Evolutionary conservation across 306 rosid species (phyloP).

Genomic region (Castanospermum australe): DNA sequence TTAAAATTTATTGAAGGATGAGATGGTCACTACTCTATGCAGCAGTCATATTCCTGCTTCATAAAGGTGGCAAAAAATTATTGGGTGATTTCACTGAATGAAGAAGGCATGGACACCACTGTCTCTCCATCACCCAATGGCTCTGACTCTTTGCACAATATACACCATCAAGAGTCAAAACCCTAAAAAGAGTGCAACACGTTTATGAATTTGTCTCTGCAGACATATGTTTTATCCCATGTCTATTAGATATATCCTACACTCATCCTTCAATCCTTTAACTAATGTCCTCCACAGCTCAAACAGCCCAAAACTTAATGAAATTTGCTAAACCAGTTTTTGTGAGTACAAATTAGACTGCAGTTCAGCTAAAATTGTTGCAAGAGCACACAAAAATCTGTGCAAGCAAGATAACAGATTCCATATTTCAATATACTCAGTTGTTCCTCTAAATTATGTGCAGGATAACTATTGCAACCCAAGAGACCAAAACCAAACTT

Average conservation of each 20-base stretch:
- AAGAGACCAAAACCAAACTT: constrained; percentile 18
- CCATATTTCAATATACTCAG: not conserved
- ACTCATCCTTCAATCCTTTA: not conserved
- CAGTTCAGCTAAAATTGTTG: not conserved
- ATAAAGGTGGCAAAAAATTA: not conserved
- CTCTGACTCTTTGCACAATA: not conserved
- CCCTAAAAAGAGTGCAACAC: not conserved
- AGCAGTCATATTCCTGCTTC: not conserved
- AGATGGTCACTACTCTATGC: not conserved
- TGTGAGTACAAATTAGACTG: not conserved
- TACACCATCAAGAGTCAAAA: not conserved
- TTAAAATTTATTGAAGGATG: not conserved
- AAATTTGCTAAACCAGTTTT: not conserved
- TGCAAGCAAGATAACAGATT: not conserved
- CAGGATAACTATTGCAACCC: not conserved
- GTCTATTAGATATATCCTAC: not conserved
- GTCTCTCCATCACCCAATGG: not conserved
- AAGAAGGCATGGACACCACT: not conserved
- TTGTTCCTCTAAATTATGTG: not conserved
- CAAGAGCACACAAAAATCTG: not conserved
- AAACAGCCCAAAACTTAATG: not conserved
- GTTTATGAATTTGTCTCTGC: not conserved
- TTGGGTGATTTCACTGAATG: not conserved
- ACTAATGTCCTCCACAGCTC: not conserved
- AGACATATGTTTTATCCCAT: not conserved